Conservation (phyloP, 2,329 filamentous ascomycete species). For the Xylariomycetidae sp. region DNA sequence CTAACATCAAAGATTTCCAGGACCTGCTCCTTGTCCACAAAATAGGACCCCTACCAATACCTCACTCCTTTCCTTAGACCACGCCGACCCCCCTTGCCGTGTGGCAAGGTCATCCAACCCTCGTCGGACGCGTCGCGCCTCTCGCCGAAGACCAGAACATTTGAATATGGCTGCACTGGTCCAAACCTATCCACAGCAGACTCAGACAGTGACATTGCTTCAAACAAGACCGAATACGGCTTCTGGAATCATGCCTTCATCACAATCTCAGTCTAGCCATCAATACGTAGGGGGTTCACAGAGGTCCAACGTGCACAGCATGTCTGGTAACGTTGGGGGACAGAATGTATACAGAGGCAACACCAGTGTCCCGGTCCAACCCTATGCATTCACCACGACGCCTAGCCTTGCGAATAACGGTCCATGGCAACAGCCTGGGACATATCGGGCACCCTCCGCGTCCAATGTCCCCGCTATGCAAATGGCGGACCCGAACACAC, state of each 20-base stretch:
- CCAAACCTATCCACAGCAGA: slow-evolving; percentile 74
- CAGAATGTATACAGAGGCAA: slow-evolving; percentile 50
- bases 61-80: too few relatives aligned
- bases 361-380: slow-evolving; percentile 58
- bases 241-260: slow-evolving; percentile 51
- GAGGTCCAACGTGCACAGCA: slow-evolving; percentile 47
- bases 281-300: slow-evolving; percentile 46
- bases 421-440: slow-evolving; percentile 47
- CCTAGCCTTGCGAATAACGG: slow-evolving; percentile 55
- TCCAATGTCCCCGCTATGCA: slow-evolving; percentile 38
- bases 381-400: slow-evolving; percentile 72
- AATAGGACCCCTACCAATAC: too few relatives aligned
- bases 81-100: too few relatives aligned
- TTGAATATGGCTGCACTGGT: slow-evolving; percentile 74
- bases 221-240: slow-evolving; percentile 66
- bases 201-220: slow-evolving; percentile 68
- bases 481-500: slow-evolving; percentile 34
- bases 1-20: too few relatives aligned
- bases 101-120: too few relatives aligned
- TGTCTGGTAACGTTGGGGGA: slow-evolving; percentile 38
- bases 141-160: too few relatives aligned
- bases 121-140: too few relatives aligned
- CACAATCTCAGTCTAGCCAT: slow-evolving; percentile 45
- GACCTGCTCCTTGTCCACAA: too few relatives aligned
- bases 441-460: slow-evolving; percentile 44